Evolutionary conservation across 2,329 filamentous ascomycete genomes (phyloP), one percentile per base, ranked within the genome.

Genomic region (Venturia nashicola): DNA sequence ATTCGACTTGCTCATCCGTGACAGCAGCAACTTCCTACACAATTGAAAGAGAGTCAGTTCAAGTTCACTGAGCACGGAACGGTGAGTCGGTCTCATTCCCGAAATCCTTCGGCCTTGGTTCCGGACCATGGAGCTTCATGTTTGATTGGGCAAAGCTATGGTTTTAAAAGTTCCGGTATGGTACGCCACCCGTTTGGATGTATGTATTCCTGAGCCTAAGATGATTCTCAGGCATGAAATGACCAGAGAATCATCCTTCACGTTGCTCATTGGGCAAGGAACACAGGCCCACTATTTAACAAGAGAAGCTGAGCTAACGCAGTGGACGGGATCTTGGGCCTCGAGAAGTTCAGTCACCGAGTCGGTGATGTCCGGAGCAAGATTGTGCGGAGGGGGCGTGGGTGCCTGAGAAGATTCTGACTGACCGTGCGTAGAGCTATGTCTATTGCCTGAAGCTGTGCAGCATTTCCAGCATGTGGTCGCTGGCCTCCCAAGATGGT

Each of bases 1-100:
- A 76, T 61, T 83, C 76, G 59, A 86, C 80, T 67, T 82, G 76
- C 57, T 78, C 76, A 67, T 86, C 82, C 16, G 83, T 85, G 66
- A 86, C 78, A 34, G 77, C 76, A 16, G 77, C 75, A 55, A 86
- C 74, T 71, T 86, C 84, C 81, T 86, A 69, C 16, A 59, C 65
- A 46, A 36, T 1, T 27, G n/a, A 39, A 39, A 57, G 23, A 36
- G 14, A 36, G 51, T 57, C 51, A 57, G 51, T 36, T 36, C 8
- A n/a, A n/a, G 20, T 5, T n/a, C n/a, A 12, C 6, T 16, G 6
- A 2, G 14, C n/a, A 14, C 6, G 36, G 32, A n/a, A n/a, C 9
- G 5, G 11, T 5, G 51, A 36, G 27, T 9, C 14, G 36, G 27
- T 55, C 16, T 36, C 16, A 9, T 12, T 9, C 5, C 11, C 8